Evolutionary conservation across 2,329 filamentous ascomycete species (phyloP), one percentile per base, ranked within the genome.

Genomic region (Xylariaceae sp.): DNA sequence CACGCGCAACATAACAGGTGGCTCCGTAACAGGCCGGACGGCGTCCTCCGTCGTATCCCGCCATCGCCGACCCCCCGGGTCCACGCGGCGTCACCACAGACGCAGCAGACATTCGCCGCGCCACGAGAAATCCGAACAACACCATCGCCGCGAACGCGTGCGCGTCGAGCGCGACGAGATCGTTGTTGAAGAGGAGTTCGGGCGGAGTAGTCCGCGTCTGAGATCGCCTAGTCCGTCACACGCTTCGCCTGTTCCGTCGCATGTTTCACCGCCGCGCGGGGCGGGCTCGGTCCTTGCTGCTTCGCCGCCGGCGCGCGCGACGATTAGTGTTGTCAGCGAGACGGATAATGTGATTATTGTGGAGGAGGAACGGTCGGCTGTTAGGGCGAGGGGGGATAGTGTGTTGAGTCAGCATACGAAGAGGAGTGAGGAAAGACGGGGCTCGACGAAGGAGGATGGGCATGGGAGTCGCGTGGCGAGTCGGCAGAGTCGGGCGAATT

Each of bases 311-410:
- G 8, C 37, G 9, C 37, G 2, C 37, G 37, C 7, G 55, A 7
- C 56, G 57, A 68, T 30, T 5, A 30, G 23, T 30, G 4, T 55
- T 63, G 11, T 55, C 15, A 56, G 66, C 59, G 63, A 69, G 37
- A 71, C 73, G 9, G 69, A 71, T 50, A 77, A 80, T 69, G 69
- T 75, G 71, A 71, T 75, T 13, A 63, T 76, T 1, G 73, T 76
- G 8, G 64, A 73, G 41, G 73, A 75, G 65, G 74, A 75, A 55
- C 66, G 65, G 30, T 69, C 72, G 53, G 69, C 72, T 34, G 64
- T 68, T 41, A 63, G 68, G 59, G 59, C 66, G 23, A 64, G 67
- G 58, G 59, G 67, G 35, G 67, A 68, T 53, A 72, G 71, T 52
- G 64, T 65, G 52, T 53, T 63, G 45, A 65, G 66, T 44, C 62